Evolutionary conservation across 2,329 filamentous ascomycete genomes (phyloP).

Genomic region (Akanthomyces uredinophilus): DNA sequence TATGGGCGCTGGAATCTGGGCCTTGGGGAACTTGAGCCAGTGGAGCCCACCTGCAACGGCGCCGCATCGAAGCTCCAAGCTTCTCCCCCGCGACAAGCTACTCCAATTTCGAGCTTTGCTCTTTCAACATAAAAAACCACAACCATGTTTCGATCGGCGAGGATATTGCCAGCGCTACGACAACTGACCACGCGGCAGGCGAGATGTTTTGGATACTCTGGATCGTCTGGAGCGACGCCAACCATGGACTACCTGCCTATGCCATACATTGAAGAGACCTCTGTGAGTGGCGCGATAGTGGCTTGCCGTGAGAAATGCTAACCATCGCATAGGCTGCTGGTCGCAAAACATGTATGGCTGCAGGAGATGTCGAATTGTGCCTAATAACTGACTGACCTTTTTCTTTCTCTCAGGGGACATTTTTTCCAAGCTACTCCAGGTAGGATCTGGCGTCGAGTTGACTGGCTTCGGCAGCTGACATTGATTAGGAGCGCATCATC

Average conservation of each 20-base stretch:
- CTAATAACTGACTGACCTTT: not conserved
- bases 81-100: slow-evolving; percentile 1
- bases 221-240: slow-evolving; percentile 25
- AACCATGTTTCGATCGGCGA: slow-evolving; percentile 28
- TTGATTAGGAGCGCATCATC: slow-evolving; percentile 75
- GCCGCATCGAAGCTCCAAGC: not conserved
- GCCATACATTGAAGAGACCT: slow-evolving; percentile 50
- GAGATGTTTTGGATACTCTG: slow-evolving; percentile 41
- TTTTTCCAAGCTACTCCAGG: slow-evolving; percentile 74
- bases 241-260: slow-evolving; percentile 45
- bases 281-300: slow-evolving; percentile 25
- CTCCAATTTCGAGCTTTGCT: slow-evolving; percentile 5
- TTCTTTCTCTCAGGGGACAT: slow-evolving; percentile 61
- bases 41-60: not conserved
- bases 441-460: slow-evolving; percentile 28
- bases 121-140: not conserved
- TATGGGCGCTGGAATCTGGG: not conserved
- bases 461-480: slow-evolving; percentile 9
- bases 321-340: slow-evolving; percentile 58
- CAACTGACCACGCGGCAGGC: slow-evolving; percentile 30
- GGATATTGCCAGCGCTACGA: slow-evolving; percentile 28
- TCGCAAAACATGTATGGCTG: slow-evolving; percentile 66
- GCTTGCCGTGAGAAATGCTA: slow-evolving; percentile 20
- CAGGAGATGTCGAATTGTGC: too few relatives aligned
- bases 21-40: not conserved